Evolutionary conservation across 495 filamentous ascomycete genomes (phyloP).

Genomic region (Daldinia grandis): DNA sequence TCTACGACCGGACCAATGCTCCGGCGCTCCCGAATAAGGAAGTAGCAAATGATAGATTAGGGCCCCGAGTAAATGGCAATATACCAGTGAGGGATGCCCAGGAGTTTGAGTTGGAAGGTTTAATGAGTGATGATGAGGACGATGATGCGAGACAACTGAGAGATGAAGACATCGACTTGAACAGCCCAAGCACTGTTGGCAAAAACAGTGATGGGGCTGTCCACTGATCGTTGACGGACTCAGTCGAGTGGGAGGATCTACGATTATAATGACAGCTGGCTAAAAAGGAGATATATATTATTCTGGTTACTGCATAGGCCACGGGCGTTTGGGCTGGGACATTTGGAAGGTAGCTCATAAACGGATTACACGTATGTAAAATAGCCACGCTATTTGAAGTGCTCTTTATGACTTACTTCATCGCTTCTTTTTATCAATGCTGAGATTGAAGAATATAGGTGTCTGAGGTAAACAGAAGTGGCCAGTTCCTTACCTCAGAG

Average conservation of each 20-base stretch:
- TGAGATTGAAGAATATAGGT: too few species aligned
- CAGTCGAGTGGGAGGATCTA: not conserved
- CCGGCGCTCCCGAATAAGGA: slow-evolving; percentile 45
- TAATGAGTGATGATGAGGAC: slow-evolving; percentile 88
- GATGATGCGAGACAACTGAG: slow-evolving; percentile 30
- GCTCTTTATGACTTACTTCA: too few species aligned
- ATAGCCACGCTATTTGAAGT: too few species aligned
- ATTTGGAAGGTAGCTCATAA: not conserved
- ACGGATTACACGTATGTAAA: too few species aligned
- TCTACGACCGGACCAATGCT: slow-evolving; percentile 71
- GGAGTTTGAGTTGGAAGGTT: slow-evolving; percentile 88
- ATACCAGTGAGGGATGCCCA: slow-evolving; percentile 74
- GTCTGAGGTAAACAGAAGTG: too few species aligned
- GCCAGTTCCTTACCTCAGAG: too few species aligned
- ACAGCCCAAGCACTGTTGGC: slow-evolving; percentile 52
- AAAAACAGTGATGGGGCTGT: slow-evolving; percentile 45
- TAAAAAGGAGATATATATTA: slow-evolving; percentile 4
- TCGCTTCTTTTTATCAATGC: too few species aligned
- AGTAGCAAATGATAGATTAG: slow-evolving; percentile 38
- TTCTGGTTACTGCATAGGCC: slow-evolving; percentile 31
- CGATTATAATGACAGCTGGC: not conserved
- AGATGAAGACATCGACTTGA: slow-evolving; percentile 48
- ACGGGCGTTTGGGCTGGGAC: slow-evolving; percentile 25
- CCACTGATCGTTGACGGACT: slow-evolving; percentile 12
- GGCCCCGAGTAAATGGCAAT: slow-evolving; percentile 64